phyloP scores from a whole-genome alignment of 371 early-diverging fungal genomes.

The Mucor indicus region DNA sequence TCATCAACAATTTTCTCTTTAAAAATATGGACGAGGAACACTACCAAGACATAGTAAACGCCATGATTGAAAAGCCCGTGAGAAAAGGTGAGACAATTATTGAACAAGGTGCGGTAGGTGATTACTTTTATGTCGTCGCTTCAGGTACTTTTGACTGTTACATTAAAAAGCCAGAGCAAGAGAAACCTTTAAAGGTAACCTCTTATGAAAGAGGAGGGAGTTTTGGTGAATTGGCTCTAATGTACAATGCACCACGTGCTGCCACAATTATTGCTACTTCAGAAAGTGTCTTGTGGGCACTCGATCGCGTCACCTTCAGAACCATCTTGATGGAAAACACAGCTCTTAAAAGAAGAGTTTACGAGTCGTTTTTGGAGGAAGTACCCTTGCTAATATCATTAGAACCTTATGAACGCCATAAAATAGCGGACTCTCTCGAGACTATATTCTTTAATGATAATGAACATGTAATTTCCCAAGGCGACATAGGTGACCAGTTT shows the following conservation, averaged over 20 bases:
- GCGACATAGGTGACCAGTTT: slow-evolving; percentile 62
- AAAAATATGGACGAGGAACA: slow-evolving; percentile 91
- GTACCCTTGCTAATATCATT: slow-evolving; percentile 63
- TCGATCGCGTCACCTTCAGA: slow-evolving; percentile 79
- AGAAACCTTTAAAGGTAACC: slow-evolving; percentile 50
- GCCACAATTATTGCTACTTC: slow-evolving; percentile 75
- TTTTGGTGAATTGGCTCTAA: slow-evolving; percentile 88
- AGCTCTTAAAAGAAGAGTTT: slow-evolving; percentile 68
- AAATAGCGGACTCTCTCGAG: slow-evolving; percentile 82
- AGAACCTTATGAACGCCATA: slow-evolving; percentile 71
- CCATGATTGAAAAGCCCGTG: slow-evolving; percentile 80
- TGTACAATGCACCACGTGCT: slow-evolving; percentile 89
- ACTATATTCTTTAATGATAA: slow-evolving; percentile 64
- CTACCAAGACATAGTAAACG: slow-evolving; percentile 87
- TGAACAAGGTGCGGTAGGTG: slow-evolving; percentile 92
- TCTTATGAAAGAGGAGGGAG: slow-evolving; percentile 67
- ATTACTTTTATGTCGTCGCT: slow-evolving; percentile 95
- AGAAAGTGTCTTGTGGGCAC: slow-evolving; percentile 74
- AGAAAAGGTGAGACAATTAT: slow-evolving; percentile 75
- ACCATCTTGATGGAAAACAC: slow-evolving; percentile 77
- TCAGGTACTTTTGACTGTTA: slow-evolving; percentile 88
- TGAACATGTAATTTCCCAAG: slow-evolving; percentile 67
- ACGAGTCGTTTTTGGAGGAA: slow-evolving; percentile 74
- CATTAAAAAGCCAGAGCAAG: slow-evolving; percentile 60
- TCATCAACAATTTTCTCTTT: slow-evolving; percentile 87